Percentiles rank a stretch among this genome's conserved stretches.
phyloP scores from a whole-genome alignment of 352 stramenopile genomes.

The Globisporangium middletonii region DNA sequence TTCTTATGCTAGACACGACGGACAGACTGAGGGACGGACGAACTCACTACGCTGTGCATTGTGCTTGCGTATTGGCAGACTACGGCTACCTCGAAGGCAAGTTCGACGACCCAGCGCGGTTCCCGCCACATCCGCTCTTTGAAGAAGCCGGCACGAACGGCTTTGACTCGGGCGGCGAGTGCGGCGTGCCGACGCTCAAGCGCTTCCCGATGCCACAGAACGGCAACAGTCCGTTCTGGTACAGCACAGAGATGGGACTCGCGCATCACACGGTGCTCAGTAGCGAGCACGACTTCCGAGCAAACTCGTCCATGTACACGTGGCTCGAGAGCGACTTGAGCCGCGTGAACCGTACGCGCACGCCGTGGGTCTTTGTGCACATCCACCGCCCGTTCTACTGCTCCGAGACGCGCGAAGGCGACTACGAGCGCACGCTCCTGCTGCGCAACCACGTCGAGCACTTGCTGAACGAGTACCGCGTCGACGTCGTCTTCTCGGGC shows the following conservation, averaged over 20 bases:
- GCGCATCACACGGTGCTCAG: constrained; percentile 45
- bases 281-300: constrained; percentile 49
- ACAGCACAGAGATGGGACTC: constrained; percentile 50
- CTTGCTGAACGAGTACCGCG: constrained; percentile 36
- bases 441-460: constrained; percentile 42
- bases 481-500: constrained; percentile 54
- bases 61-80: constrained; percentile 4
- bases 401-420: constrained; percentile 27
- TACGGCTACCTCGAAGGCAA: constrained; percentile 41
- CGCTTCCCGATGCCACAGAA: constrained; percentile 74
- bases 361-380: constrained; percentile 56
- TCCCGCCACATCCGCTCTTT: constrained; percentile 27
- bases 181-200: constrained; percentile 65
- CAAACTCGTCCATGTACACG: constrained; percentile 31
- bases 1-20: no score
- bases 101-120: constrained; percentile 17
- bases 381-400: constrained; percentile 60
- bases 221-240: constrained; percentile 54
- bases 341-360: constrained; percentile 38
- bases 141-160: constrained; percentile 25
- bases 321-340: constrained; percentile 54
- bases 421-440: constrained; percentile 34
- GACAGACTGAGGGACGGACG: neutral
- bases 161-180: constrained; percentile 75
- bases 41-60: neutral